Conservation (phyloP, 331 rosid genomes). For the Saraca asoca region DNA sequence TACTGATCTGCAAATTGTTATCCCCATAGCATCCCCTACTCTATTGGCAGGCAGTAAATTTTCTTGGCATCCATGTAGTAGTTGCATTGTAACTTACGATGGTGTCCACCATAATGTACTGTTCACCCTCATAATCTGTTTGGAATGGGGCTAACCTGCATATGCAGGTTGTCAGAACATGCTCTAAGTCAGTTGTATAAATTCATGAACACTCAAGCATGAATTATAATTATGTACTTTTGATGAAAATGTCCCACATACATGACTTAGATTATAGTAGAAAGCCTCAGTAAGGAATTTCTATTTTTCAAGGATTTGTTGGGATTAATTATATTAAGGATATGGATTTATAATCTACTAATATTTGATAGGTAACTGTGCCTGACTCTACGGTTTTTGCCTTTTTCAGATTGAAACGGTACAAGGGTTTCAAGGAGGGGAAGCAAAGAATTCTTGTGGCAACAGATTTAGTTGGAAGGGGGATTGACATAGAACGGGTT, state of each 20-base stretch:
- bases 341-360: not conserved
- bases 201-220: not conserved
- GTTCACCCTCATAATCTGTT: too few relatives aligned
- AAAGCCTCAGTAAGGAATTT: not conserved
- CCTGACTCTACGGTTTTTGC: constrained; percentile 1
- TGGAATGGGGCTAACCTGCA: too few relatives aligned
- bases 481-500: constrained; percentile 95
- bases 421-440: constrained; percentile 96
- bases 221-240: not conserved
- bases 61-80: too few relatives aligned
- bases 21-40: too few relatives aligned
- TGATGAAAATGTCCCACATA: not conserved
- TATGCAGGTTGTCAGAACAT: too few relatives aligned
- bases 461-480: constrained; percentile 94
- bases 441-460: constrained; percentile 93
- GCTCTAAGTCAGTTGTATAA: not conserved
- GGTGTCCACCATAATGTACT: too few relatives aligned
- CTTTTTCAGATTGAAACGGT: constrained; percentile 75
- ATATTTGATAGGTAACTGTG: not conserved
- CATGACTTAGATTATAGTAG: not conserved
- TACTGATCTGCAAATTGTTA: too few relatives aligned
- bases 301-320: not conserved
- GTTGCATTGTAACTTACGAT: too few relatives aligned
- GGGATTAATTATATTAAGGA: not conserved
- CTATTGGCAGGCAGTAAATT: too few relatives aligned